A percentile compares a stretch with the other conserved stretches of the same genome.
Conservation (phyloP, 805 yeast genomes). For the Lipomyces spencermartinsiae region DNA sequence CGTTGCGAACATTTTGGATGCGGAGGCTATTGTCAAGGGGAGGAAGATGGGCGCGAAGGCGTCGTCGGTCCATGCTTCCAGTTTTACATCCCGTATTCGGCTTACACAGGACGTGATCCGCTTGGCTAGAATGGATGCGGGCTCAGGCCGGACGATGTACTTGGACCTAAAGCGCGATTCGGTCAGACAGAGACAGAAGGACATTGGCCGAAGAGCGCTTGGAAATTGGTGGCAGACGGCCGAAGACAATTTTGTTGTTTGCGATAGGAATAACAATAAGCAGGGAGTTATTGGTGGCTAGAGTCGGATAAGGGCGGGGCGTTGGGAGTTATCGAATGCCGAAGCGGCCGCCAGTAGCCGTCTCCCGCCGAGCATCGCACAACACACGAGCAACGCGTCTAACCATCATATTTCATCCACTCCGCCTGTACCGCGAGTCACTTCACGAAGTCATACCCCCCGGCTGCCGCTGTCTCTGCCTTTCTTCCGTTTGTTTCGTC, state of each 20-base stretch:
- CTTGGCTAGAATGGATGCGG: slow-evolving; percentile 12
- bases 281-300: not conserved
- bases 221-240: slow-evolving; percentile 38
- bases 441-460: not conserved
- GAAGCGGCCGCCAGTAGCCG: slow-evolving; percentile 31
- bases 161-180: slow-evolving; percentile 20
- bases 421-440: not conserved
- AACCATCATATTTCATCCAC: not conserved
- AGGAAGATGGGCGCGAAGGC: slow-evolving; percentile 42
- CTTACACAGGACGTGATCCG: slow-evolving; percentile 20
- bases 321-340: slow-evolving; percentile 7
- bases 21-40: slow-evolving; percentile 41
- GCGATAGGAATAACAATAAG: not conserved
- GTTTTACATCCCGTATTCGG: slow-evolving; percentile 35
- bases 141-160: slow-evolving; percentile 15
- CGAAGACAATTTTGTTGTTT: slow-evolving; percentile 32
- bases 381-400: not conserved
- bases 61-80: slow-evolving; percentile 35
- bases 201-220: slow-evolving; percentile 21
- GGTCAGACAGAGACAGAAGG: slow-evolving; percentile 24
- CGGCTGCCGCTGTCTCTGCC: not conserved
- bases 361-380: not conserved
- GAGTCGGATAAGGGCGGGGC: not conserved
- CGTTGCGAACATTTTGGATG: slow-evolving; percentile 34
- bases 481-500: not conserved